Evolutionary conservation across 148 eudicot genomes (phyloP), one percentile per base, ranked within the genome.

Genomic region (Vaccinium vitisidaea): DNA sequence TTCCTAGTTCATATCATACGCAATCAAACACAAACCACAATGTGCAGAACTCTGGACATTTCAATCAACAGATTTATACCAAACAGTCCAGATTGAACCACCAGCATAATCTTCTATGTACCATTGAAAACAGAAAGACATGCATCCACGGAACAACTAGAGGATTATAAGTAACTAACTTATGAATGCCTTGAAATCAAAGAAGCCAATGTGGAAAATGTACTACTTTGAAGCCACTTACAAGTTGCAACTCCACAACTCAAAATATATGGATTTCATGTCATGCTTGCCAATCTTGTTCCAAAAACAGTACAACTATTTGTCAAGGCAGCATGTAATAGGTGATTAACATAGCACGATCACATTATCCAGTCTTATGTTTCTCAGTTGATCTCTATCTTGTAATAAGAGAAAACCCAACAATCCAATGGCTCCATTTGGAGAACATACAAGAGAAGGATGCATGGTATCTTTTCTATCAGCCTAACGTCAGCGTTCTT

Each of bases 121-220:
- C 6, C 36, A 32, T 7, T 53, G 11, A 78, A 43, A 14, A 78
- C 9, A 78, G 46, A 78, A 54, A 53, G 11, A 77, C 81, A 78
- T 27, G 54, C 81, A 78, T 27, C 30, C 16, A 50, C 13, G 83
- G 21, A 30, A 82, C 77, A 82, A 82, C 1, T 8, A 30, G 63
- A 82, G 23, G 58, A 30, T 0, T 15, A 70, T 27, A 56, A 54
- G 39, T 27, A 52, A n/a, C 32, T 52, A 49, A 58, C 54, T 75
- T 30, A 18, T 11, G 48, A 48, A 7, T 19, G 0, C 52, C 63
- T 23, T 52, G 84, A 25, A 27, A 82, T 50, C 49, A 61, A 82
- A 53, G 48, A 36, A 75, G 79, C 54, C 23, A 75, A 46, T 21
- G 49, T 25, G 4, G 36, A 21, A 46, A 75, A 75, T 0, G 25